Conservation (phyloP, 306 rosid species). For the Glycine soja region DNA sequence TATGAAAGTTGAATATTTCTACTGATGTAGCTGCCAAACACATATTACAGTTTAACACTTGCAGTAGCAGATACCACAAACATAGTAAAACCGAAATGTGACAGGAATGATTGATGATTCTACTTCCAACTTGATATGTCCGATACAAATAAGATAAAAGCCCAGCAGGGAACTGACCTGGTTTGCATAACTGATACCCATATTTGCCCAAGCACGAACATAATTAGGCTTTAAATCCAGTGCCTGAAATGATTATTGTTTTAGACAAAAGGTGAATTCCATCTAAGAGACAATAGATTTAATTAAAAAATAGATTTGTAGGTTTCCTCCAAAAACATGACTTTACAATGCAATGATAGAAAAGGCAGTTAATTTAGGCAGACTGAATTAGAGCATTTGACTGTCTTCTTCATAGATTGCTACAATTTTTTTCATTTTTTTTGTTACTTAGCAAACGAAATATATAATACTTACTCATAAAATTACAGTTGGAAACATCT, state of each 20-base stretch:
- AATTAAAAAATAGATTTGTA: constrained; percentile 7
- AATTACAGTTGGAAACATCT: neutral
- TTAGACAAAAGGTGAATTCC: constrained; percentile 30
- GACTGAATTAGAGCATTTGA: neutral
- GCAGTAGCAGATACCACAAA: constrained; percentile 7
- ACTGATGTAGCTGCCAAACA: neutral
- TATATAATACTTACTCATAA: neutral
- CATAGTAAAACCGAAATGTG: constrained; percentile 9
- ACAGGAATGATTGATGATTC: constrained; percentile 22
- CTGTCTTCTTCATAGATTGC: neutral
- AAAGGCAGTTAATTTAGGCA: neutral
- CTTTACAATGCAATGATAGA: neutral
- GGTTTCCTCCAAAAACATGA: constrained; percentile 1
- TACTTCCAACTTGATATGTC: constrained; percentile 25
- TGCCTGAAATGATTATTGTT: constrained; percentile 63
- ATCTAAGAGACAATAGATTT: constrained; percentile 25
- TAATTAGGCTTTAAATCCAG: constrained; percentile 97
- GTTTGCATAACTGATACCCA: constrained; percentile 99
- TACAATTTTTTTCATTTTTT: neutral
- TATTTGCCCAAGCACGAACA: constrained; percentile 99
- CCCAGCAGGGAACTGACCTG: constrained; percentile 63
- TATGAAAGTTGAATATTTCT: constrained; percentile 1
- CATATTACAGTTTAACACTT: constrained; percentile 1
- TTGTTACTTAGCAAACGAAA: neutral
- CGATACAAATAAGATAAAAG: constrained; percentile 25